Percentiles rank a stretch among this genome's conserved stretches.
phyloP scores from a whole-genome alignment of 768 basidiomycete genomes.

The Pisolithus albus region DNA sequence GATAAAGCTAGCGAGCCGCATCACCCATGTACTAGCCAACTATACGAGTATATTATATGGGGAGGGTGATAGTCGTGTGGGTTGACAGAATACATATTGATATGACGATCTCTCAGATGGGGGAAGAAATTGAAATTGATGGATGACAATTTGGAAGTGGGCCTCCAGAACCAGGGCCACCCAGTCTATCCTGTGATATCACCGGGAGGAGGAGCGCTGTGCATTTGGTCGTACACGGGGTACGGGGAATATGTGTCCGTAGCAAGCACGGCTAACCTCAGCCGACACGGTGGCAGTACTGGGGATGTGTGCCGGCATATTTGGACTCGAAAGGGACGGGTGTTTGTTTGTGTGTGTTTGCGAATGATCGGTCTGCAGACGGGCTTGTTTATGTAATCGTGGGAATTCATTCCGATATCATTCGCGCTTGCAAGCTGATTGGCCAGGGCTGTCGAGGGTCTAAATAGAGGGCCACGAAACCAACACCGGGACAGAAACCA shows the following conservation, averaged over 20 bases:
- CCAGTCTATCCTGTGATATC: too few species aligned
- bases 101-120: too few species aligned
- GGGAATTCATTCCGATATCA: constrained; percentile 9
- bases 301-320: constrained; percentile 14
- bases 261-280: neutral
- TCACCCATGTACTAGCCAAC: too few species aligned
- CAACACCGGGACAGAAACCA: neutral
- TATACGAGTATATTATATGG: too few species aligned
- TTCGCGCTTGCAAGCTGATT: constrained; percentile 5
- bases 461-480: constrained; percentile 22
- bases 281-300: constrained; percentile 4
- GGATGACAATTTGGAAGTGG: too few species aligned
- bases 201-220: neutral
- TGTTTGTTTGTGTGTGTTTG: constrained; percentile 15
- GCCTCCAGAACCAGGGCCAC: too few species aligned
- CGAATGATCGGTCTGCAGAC: constrained; percentile 23
- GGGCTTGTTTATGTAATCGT: constrained; percentile 19
- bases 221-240: neutral
- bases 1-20: too few species aligned
- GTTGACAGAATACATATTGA: too few species aligned
- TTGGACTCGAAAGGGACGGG: constrained; percentile 10
- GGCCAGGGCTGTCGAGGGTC: constrained; percentile 7
- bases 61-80: too few species aligned
- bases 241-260: neutral
- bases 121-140: too few species aligned